Base-by-base conservation (phyloP, 139 green algal species). In the Ettlia oleoabundans region DNA sequence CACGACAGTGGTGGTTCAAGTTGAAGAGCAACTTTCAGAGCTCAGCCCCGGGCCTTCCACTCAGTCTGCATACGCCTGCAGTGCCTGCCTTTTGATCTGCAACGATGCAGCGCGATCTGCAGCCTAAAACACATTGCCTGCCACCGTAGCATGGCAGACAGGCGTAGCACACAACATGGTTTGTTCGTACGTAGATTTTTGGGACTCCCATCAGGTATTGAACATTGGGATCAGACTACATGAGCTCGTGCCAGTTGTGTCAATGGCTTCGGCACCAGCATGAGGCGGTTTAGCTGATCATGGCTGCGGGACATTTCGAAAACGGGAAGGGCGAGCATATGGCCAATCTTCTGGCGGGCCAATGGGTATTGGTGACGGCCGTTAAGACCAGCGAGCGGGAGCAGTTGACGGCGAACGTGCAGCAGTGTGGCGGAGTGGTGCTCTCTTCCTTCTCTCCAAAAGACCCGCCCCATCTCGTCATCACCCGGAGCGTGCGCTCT, bases 381-480 rank as follows among this genome's bases (percentile, higher is more conserved):
- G 40, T 89, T 13, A 38, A 58, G 13, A 38, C 78, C 7, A 43
- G 41, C 7, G 81, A 89, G 65, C 83, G 83, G 28, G 71, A 81
- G 4, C 3, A 69, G 64, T n/a, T 88, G 22, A 33, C 52, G 6
- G 18, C 26, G 1, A 43, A 71, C 13, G 67, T 66, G 40, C 13
- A 52, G 68, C 26, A 52, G 51, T 47, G 73, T 0, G 85, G 85
- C 40, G 76, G n/a, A 51, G 32, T 65, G 42, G 22, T 84, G 5
- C 24, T 79, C 32, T 47, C 75, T 28, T 24, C 58, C 38, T 35
- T 75, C 24, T 61, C 38, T 38, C 3, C 24, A 13, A 77, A 83
- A 24, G 52, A 84, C 67, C 82, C 67, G 2, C 82, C 85, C 15
- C 75, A 88, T 67, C 19, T 89, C 3, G 53, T 89, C 8, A 43